Evolutionary conservation across 345 rosid species (phyloP).

Genomic region (Syzygium oleosum): DNA sequence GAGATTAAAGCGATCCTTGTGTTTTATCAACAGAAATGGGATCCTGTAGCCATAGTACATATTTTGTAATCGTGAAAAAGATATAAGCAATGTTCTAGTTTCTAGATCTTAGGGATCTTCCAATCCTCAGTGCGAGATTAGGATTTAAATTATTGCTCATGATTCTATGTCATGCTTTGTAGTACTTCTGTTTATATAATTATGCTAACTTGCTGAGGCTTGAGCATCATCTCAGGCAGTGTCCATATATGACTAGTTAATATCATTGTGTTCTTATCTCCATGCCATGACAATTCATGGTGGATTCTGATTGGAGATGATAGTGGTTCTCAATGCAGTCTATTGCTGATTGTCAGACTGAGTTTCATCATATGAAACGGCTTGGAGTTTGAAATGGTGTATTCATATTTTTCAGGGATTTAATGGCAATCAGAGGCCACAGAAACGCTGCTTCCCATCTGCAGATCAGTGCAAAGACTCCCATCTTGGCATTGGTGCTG

Average conservation of each 20-base stretch:
- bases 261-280: not conserved
- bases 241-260: not conserved
- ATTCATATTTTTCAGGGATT: not conserved
- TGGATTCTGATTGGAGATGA: not conserved
- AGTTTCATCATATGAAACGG: not conserved
- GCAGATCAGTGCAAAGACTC: conserved; percentile 50
- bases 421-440: conserved; percentile 44
- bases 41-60: not conserved
- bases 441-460: conserved; percentile 39
- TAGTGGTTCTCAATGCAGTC: not conserved
- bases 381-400: not conserved
- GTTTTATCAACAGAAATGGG: not conserved
- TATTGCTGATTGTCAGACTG: not conserved
- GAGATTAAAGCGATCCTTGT: not conserved
- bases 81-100: not conserved
- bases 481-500: conserved; percentile 19
- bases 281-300: not conserved
- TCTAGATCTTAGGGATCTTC: not conserved
- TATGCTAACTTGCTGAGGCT: not conserved
- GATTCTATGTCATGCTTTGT: not conserved
- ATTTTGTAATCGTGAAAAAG: not conserved
- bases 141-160: not conserved
- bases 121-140: not conserved
- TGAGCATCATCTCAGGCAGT: not conserved
- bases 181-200: not conserved